Base-by-base conservation (phyloP, 768 basidiomycete genomes). In the Tricholoma bakamatsutake region DNA sequence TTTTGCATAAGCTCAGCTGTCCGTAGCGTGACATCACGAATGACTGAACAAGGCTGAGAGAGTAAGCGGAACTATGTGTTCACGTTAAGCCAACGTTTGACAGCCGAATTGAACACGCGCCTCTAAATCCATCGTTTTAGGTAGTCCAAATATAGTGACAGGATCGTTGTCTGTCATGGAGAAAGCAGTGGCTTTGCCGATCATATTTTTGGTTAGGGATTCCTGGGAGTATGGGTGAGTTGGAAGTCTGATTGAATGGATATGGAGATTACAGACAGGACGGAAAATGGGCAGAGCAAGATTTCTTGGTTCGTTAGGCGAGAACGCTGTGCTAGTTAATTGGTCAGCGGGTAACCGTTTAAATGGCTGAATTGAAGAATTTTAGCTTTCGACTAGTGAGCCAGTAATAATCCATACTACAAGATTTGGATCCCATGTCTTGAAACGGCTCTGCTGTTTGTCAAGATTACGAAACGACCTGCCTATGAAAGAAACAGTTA, bases 71-170 rank as follows among this genome's bases (percentile, higher is more conserved):
- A 90, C 86, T 91, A 59, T 27, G 34, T 9, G 50, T 27, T 5
- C 31, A 28, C 28, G 13, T 24, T 30, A n/a, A 56, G 35, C 42
- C 15, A 30, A 40, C 10, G 12, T 52, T 11, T 21, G 40, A 42
- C 13, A 15, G 5, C 28, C 27, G 55, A 50, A 13, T 31, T 40
- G 48, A 46, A 33, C 2, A 70, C 80, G 18, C 42, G 90, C 90
- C 75, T 93, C 92, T 51, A 90, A 71, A 30, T 85, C 70, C 56
- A 90, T 62, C 55, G 80, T 82, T 59, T 79, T 81, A 0, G 92
- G 90, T 13, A 91, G 67, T 42, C 92, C 92, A 66, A 84, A 92
- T 53, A 78, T 75, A 30, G 78, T 73, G n/a, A 85, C 69, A 0
- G 83, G 78, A 57, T 79, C 77, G 35, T 76, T 75, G 24, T 77